Conservation (phyloP, 306 rosid genomes). For the Macrotyloma uniflorum region DNA sequence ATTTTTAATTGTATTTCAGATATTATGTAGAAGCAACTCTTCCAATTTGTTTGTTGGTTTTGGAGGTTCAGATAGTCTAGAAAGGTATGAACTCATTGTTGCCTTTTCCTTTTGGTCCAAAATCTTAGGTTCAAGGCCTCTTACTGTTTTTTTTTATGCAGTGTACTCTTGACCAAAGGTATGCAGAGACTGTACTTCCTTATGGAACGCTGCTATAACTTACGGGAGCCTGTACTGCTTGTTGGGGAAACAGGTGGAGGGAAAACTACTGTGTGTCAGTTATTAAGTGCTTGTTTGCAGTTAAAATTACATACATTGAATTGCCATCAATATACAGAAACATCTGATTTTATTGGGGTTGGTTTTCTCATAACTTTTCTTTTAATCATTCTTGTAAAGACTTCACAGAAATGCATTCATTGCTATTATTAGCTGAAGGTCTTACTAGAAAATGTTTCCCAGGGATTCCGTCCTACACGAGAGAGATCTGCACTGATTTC, state of each 20-base stretch:
- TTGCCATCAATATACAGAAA: constrained; percentile 95
- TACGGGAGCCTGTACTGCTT: constrained; percentile 88
- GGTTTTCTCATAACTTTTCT: constrained; percentile 37
- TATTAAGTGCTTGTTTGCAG: constrained; percentile 67
- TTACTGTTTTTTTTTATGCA: constrained; percentile 46
- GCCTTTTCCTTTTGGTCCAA: background rate
- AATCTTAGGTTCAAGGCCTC: constrained; percentile 16
- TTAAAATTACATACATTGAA: constrained; percentile 76
- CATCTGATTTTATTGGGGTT: constrained; percentile 98
- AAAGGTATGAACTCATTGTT: constrained; percentile 52
- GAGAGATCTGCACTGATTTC: constrained; percentile 72
- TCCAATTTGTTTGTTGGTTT: constrained; percentile 40
- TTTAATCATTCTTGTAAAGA: background rate
- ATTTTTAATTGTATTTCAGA: constrained; percentile 44
- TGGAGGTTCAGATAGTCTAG: constrained; percentile 43
- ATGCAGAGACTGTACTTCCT: constrained; percentile 83
- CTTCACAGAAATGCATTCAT: too few species aligned
- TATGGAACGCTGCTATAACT: constrained; percentile 72
- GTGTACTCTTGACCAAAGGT: constrained; percentile 68
- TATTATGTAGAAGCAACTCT: constrained; percentile 36
- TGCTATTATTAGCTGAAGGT: constrained; percentile 13
- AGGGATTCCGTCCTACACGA: constrained; percentile 87
- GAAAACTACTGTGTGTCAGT: constrained; percentile 95
- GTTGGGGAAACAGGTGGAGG: constrained; percentile 99
- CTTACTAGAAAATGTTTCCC: constrained; percentile 26